Conservation (phyloP, 192 early-diverging fungal genomes). For the Helicostylum pulchrum region DNA sequence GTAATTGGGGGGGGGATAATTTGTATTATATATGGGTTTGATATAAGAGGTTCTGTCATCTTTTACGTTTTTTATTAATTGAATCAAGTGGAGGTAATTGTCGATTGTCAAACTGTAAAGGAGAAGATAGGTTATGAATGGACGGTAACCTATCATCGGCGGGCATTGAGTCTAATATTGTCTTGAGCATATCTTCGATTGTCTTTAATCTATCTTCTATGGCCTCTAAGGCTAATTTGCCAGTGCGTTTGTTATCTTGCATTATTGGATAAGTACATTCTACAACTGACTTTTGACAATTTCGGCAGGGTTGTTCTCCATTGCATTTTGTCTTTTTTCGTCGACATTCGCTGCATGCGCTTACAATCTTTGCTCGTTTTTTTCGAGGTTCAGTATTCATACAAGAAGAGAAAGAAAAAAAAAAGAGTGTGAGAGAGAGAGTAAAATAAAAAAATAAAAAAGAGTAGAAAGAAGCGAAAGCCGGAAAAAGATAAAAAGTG, state of each 20-base stretch:
- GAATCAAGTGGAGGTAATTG: slow-evolving; percentile 13
- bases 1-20: background rate
- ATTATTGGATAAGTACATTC: slow-evolving; percentile 28
- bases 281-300: slow-evolving; percentile 31
- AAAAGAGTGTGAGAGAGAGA: background rate
- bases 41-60: background rate
- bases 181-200: slow-evolving; percentile 38
- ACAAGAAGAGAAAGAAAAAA: slow-evolving; percentile 9
- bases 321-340: slow-evolving; percentile 39
- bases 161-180: slow-evolving; percentile 23
- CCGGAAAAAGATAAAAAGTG: slow-evolving; percentile 5
- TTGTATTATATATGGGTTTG: background rate
- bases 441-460: slow-evolving; percentile 4
- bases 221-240: slow-evolving; percentile 29
- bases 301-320: slow-evolving; percentile 34
- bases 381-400: slow-evolving; percentile 25
- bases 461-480: background rate
- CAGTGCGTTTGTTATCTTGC: slow-evolving; percentile 19
- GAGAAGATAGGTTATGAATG: slow-evolving; percentile 23
- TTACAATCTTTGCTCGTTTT: slow-evolving; percentile 40
- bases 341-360: slow-evolving; percentile 37
- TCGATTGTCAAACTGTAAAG: background rate
- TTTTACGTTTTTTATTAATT: background rate
- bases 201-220: slow-evolving; percentile 38
- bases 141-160: slow-evolving; percentile 16